Base-by-base conservation (phyloP, 116 monocot genomes). In the Zostera marina region DNA sequence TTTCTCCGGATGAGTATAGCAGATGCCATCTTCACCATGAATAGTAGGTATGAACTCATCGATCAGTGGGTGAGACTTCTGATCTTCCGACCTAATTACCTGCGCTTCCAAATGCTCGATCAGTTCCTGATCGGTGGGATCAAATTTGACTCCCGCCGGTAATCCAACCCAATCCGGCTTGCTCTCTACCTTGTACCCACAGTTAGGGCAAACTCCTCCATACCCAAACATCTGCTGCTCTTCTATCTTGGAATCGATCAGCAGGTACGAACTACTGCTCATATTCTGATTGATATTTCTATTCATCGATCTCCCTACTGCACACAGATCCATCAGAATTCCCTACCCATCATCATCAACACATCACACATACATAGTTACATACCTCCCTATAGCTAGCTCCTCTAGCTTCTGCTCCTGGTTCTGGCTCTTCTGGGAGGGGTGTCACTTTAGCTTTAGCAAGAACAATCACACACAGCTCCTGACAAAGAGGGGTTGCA, bases 71-170 rank as follows among this genome's bases (percentile, higher is more conserved):
- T 98, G 96, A 9, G 78, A 25, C 25, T 78, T 78, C 40, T 70
- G 77, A 51, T 68, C 68, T 8, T 56, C 71, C n/a, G 70, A 9
- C 8, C 82, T 88, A 51, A 51, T 32, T 68, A 76, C 59, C 60
- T 89, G 89, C 62, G 78, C 80, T 39, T 82, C 85, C 59, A 98
- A 70, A 72, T 98, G 96, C 60, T 85, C 77, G 41, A 89, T 44
- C 47, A 98, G 76, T 60, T 98, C 80, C 24, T 61, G 24, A 67
- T 89, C 96, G 10, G 85, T 77, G 42, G 96, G 96, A 57, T 70
- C 70, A 63, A 70, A 70, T 63, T 70, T 70, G 8, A 70, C 70
- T 23, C 70, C 70, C 19, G 70, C 70, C 20, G 70, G 70, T 7
- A 70, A 42, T 11, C 65, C 70, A 12, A 63, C 46, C 70, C 70